Percentiles rank a stretch among this genome's conserved stretches.
Evolutionary conservation across 2,329 filamentous ascomycete genomes (phyloP).

Genomic region (Parafenestella ontariensis): DNA sequence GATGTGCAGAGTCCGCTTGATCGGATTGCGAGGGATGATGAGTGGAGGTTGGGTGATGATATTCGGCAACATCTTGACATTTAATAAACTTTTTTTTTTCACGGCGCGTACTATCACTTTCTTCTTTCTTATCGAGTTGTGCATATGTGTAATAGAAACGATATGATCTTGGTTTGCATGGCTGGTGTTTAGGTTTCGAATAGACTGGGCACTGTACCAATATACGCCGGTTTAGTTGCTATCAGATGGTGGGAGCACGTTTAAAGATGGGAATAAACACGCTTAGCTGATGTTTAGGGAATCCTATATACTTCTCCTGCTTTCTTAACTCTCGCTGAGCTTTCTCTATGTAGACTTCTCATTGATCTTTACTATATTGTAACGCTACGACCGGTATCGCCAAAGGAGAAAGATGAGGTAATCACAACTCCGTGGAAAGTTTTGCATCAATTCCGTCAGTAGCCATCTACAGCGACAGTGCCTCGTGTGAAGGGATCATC

Average conservation of each 20-base stretch:
- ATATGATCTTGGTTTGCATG: neutral
- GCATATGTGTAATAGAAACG: neutral
- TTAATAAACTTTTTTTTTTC: conserved; percentile 48
- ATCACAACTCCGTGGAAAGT: too few species aligned
- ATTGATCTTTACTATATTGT: neutral
- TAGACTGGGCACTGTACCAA: neutral
- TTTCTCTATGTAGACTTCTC: too few species aligned
- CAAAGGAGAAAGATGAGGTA: too few species aligned
- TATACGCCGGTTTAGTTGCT: neutral
- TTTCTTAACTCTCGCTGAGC: too few species aligned
- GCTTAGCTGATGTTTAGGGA: neutral
- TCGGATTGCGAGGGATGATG: conserved; percentile 59
- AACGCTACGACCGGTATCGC: too few species aligned
- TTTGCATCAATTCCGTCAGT: too few species aligned
- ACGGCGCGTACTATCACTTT: neutral
- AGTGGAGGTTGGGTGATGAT: conserved; percentile 85
- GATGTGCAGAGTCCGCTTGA: conserved; percentile 60
- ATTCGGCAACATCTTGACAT: conserved; percentile 79
- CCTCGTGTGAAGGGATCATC: too few species aligned
- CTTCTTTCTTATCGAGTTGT: too few species aligned
- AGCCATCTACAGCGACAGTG: too few species aligned
- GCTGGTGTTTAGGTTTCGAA: neutral
- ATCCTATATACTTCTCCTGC: neutral
- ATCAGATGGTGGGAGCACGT: neutral
- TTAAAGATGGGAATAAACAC: neutral